Conservation (phyloP, 1,284 basidiomycete species). For the Puccinia triticina region DNA sequence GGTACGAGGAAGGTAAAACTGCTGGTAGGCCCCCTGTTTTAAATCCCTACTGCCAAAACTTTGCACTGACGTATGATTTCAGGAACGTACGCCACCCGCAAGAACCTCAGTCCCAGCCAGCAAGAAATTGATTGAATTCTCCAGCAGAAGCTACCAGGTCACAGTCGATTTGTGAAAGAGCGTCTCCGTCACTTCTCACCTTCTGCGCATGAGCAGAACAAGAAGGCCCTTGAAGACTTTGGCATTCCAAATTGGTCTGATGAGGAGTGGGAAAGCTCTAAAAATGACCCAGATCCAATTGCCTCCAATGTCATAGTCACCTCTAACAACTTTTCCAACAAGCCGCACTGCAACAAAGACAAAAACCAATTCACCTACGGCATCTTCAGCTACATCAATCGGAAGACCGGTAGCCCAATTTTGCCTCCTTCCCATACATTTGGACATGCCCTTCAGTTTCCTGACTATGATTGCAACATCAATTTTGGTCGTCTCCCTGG, state of each 20-base stretch:
- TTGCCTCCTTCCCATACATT: background rate
- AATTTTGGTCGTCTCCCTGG: background rate
- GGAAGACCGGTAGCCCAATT: background rate
- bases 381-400: conserved; percentile 9
- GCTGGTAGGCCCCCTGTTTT: background rate
- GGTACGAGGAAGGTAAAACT: background rate
- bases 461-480: conserved; percentile 6
- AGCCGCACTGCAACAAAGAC: background rate
- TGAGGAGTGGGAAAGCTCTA: background rate
- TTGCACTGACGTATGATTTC: background rate
- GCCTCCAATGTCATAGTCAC: background rate
- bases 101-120: background rate
- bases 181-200: background rate
- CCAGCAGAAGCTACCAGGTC: background rate
- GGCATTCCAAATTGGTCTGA: conserved; percentile 12
- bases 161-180: background rate
- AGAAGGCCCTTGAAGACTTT: background rate
- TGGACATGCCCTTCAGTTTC: background rate
- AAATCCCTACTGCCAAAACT: too few species aligned
- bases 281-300: background rate
- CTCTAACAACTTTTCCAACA: conserved; percentile 1
- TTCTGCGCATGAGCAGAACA: background rate
- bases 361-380: conserved; percentile 5
- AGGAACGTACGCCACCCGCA: conserved; percentile 1
- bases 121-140: background rate